phyloP scores from a whole-genome alignment of 495 filamentous ascomycete genomes.

The Podospora pseudopauciseta region DNA sequence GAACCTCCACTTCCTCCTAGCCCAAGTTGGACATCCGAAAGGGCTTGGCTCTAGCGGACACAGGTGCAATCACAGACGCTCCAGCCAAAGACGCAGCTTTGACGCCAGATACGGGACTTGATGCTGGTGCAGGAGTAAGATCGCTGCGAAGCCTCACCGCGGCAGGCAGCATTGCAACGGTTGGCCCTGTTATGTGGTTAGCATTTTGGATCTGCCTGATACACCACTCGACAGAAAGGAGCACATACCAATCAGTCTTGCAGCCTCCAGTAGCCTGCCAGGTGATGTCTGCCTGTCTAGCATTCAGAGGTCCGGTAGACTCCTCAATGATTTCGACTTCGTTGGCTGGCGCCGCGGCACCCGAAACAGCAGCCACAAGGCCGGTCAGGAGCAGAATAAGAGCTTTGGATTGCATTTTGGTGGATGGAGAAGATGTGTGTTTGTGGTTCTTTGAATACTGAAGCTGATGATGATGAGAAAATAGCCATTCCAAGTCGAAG shows the following conservation, averaged over 20 bases:
- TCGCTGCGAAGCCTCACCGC: not conserved
- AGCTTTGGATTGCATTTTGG: not conserved
- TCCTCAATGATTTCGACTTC: not conserved
- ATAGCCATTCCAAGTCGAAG: not conserved
- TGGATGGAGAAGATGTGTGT: not conserved
- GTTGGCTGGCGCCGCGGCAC: not conserved
- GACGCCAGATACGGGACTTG: not conserved
- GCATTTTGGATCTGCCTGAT: not conserved
- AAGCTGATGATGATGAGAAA: not conserved
- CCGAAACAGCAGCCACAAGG: not conserved
- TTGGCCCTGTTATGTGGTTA: not conserved
- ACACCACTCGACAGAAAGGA: not conserved
- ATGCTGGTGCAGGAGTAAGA: not conserved
- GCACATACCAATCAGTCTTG: not conserved
- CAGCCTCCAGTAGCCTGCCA: constrained; percentile 1
- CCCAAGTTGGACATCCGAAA: not conserved
- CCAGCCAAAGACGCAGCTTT: constrained; percentile 1
- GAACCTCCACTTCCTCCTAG: not conserved
- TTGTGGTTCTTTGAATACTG: not conserved
- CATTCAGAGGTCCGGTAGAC: constrained; percentile 1
- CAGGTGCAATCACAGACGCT: not conserved
- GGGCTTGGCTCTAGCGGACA: not conserved
- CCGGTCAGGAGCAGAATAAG: not conserved
- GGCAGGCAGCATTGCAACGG: constrained; percentile 4
- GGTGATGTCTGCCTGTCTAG: constrained; percentile 2